Evolutionary conservation across 2,329 filamentous ascomycete genomes (phyloP).

Genomic region (Xylogone sp.): DNA sequence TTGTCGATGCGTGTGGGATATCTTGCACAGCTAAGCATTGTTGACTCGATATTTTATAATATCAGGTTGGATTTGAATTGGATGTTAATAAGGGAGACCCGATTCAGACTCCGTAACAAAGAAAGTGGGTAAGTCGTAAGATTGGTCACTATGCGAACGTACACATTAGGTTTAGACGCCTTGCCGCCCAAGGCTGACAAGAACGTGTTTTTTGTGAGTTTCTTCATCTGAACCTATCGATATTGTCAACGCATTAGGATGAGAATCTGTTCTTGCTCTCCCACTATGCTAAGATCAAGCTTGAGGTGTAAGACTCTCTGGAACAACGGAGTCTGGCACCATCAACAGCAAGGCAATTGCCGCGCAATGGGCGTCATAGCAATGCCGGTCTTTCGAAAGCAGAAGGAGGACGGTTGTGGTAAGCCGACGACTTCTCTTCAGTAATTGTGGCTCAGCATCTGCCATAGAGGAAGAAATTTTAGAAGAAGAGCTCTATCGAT

Average conservation of each 20-base stretch:
- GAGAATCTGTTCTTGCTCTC: conserved; percentile 7
- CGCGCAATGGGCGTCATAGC: conserved; percentile 8
- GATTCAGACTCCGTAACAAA: too few relatives aligned
- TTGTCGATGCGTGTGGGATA: too few relatives aligned
- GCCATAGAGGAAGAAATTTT: conserved; percentile 7
- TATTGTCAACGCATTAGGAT: conserved; percentile 7
- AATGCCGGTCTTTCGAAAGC: conserved; percentile 13
- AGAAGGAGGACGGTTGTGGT: conserved; percentile 10
- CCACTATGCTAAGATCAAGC: conserved; percentile 6
- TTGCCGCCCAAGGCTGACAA: too few relatives aligned
- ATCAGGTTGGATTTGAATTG: too few relatives aligned
- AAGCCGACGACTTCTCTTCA: conserved; percentile 8
- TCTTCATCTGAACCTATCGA: conserved; percentile 4
- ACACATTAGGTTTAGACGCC: too few relatives aligned
- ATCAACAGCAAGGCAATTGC: conserved; percentile 8
- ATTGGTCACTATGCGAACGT: too few relatives aligned
- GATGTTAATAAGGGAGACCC: too few relatives aligned
- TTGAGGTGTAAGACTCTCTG: conserved; percentile 7
- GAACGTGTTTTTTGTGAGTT: too few relatives aligned
- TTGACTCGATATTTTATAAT: too few relatives aligned
- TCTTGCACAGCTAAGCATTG: too few relatives aligned
- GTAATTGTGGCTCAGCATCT: conserved; percentile 23
- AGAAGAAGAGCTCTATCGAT: conserved; percentile 23
- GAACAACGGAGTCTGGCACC: conserved; percentile 6
- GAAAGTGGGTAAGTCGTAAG: too few relatives aligned